phyloP scores from a whole-genome alignment of 1,284 basidiomycete species.

The Ganoderma multipileum region DNA sequence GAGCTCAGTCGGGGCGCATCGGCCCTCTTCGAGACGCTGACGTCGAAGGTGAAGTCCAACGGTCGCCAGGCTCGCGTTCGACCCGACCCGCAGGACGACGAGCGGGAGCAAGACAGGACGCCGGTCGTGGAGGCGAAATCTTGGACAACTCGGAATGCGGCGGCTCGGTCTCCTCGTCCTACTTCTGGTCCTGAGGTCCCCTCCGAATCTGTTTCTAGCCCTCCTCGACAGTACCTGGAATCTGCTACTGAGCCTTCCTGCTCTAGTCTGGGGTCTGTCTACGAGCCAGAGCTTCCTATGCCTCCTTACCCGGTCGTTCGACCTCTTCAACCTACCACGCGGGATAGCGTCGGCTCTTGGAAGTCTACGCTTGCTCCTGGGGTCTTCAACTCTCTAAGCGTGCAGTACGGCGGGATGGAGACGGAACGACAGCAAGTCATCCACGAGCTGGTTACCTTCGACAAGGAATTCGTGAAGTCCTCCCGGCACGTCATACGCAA shows the following conservation, averaged over 20 bases:
- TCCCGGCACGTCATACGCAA: conserved; percentile 68
- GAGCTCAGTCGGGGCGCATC: conserved; percentile 59
- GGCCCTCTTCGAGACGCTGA: conserved; percentile 55
- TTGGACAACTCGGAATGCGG: conserved; percentile 9
- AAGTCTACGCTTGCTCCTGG: conserved; percentile 35
- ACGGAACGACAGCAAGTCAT: conserved; percentile 73
- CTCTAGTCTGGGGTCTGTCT: conserved; percentile 36
- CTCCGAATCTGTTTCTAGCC: neutral
- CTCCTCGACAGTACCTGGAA: conserved; percentile 16
- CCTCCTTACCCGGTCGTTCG: conserved; percentile 3
- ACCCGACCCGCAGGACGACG: neutral
- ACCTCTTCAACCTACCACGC: neutral
- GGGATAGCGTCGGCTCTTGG: conserved; percentile 32
- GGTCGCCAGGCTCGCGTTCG: neutral
- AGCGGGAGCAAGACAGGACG: conserved; percentile 14
- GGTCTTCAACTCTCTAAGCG: conserved; percentile 35
- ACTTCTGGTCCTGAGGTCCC: neutral
- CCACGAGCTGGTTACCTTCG: conserved; percentile 71
- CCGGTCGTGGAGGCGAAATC: conserved; percentile 15
- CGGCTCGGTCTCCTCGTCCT: conserved; percentile 3
- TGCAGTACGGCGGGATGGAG: conserved; percentile 53
- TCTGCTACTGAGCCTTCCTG: conserved; percentile 24
- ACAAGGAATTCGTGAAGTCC: conserved; percentile 71
- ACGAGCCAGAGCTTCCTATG: conserved; percentile 29
- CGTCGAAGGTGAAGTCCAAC: conserved; percentile 19